Evolutionary conservation across 345 rosid genomes (phyloP), one percentile per base, ranked within the genome.

Genomic region (Bruguiera sexangula): DNA sequence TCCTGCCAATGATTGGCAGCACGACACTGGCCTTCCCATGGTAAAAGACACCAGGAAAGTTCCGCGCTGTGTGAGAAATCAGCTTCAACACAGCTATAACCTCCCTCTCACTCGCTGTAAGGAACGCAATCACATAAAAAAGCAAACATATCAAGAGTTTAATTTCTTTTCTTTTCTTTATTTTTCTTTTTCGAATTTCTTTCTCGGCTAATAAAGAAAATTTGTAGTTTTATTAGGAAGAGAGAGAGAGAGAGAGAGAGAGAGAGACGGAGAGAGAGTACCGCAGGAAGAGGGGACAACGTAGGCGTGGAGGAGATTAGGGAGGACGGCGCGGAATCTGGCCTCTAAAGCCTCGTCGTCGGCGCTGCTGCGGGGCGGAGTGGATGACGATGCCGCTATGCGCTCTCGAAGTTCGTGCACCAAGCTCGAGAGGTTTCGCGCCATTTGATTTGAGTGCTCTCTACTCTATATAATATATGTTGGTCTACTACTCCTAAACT

Each of bases 371-470:
- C 64, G 77, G 6, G 84, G 66, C 24, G 88, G 82, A 50, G 84
- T 76, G 19, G 97, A 91, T 6, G 96, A 79, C 9, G 91, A 66
- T 9, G 96, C 89, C 20, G 88, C 97, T 46, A 88, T 82, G 39
- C 88, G 92, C 57, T 89, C 96, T 8, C 96, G 96, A 60, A 89
- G 96, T 72, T 92, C 91, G 85, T 76, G 96, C 54, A 91, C 86
- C 61, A 91, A 80, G 85, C 97, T 89, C 39, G 92, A 85, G 2
- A 89, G 82, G 63, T 68, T 86, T 26, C 57, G 78, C 22, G 83
- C 75, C 83, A 74, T 79, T 62, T 30, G 29, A 29, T 26, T 11
- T 16, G 19, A 10, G 21, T 16, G 34, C 27, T 16, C 27, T 16
- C 20, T 15, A 18, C 61, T 6, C 20, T 24, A 16, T 70, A 9